A percentile compares a stretch with the other conserved stretches of the same genome.
Conservation (phyloP, 202 grass and related monocot genomes). For the Carex arenaria region DNA sequence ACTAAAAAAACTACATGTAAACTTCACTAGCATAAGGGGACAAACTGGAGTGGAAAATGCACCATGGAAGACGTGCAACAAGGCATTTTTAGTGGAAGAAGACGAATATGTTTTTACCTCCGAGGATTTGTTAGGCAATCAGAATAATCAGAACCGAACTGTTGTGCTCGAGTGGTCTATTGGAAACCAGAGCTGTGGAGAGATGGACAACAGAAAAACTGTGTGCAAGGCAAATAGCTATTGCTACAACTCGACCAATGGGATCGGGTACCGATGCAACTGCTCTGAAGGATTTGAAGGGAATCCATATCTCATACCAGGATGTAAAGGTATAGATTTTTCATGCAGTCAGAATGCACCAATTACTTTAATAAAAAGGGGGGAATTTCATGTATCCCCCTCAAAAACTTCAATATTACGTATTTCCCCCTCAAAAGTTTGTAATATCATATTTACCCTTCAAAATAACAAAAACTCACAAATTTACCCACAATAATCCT, state of each 20-base stretch:
- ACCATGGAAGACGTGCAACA: constrained; percentile 41
- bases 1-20: constrained; percentile 12
- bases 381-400: too few relatives aligned
- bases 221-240: constrained; percentile 12
- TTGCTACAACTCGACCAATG: constrained; percentile 16
- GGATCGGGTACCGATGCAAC: constrained; percentile 22
- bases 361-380: too few relatives aligned
- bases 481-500: too few relatives aligned
- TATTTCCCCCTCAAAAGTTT: too few relatives aligned
- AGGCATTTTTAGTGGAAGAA: constrained; percentile 35
- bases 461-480: too few relatives aligned
- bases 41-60: not conserved
- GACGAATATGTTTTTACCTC: constrained; percentile 43
- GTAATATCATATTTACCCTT: too few relatives aligned
- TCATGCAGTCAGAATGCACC: not conserved
- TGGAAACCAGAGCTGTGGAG: constrained; percentile 13
- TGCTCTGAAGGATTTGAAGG: constrained; percentile 10
- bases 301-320: constrained; percentile 6
- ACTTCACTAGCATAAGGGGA: not conserved
- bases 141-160: constrained; percentile 2
- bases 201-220: not conserved
- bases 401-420: too few relatives aligned
- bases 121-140: constrained; percentile 20
- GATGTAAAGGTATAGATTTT: not conserved
- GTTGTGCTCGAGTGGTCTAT: constrained; percentile 48